Evolutionary conservation across 202 grass and related monocot genomes (phyloP).

Genomic region (Schoenoplectus tabernaemontani): DNA sequence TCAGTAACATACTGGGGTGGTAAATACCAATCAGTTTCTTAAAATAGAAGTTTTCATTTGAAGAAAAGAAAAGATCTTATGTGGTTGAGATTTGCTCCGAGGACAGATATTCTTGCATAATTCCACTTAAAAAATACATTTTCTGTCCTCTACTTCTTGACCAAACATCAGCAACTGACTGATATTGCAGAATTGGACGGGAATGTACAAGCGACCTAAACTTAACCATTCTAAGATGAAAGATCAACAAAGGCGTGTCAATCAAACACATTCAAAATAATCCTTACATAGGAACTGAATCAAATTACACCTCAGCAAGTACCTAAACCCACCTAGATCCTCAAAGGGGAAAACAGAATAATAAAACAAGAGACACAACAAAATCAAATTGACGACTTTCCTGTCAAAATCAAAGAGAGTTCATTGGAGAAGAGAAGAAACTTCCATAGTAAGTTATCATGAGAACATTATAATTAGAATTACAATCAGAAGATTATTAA

Average conservation of each 20-base stretch:
- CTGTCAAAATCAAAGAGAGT: background rate
- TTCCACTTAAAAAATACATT: background rate
- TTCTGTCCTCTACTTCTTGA: background rate
- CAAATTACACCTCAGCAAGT: background rate
- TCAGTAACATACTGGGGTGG: background rate
- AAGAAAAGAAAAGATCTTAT: slow-evolving; percentile 6
- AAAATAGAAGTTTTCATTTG: background rate
- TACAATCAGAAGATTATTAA: background rate
- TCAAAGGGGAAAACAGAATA: background rate
- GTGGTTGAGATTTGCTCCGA: background rate
- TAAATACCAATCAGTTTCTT: slow-evolving; percentile 6
- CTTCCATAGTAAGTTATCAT: background rate
- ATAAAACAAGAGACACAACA: background rate
- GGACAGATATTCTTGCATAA: background rate
- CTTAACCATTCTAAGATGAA: background rate
- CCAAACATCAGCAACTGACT: background rate
- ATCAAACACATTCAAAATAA: background rate
- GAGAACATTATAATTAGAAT: background rate
- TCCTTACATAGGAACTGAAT: background rate
- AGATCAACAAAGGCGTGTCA: background rate
- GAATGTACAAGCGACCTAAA: slow-evolving; percentile 2
- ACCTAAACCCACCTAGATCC: background rate
- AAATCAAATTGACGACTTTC: slow-evolving; percentile 15
- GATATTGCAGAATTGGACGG: background rate
- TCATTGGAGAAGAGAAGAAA: background rate